phyloP scores from a whole-genome alignment of 2,329 filamentous ascomycete genomes.

The Aspergillus eucalypticola region DNA sequence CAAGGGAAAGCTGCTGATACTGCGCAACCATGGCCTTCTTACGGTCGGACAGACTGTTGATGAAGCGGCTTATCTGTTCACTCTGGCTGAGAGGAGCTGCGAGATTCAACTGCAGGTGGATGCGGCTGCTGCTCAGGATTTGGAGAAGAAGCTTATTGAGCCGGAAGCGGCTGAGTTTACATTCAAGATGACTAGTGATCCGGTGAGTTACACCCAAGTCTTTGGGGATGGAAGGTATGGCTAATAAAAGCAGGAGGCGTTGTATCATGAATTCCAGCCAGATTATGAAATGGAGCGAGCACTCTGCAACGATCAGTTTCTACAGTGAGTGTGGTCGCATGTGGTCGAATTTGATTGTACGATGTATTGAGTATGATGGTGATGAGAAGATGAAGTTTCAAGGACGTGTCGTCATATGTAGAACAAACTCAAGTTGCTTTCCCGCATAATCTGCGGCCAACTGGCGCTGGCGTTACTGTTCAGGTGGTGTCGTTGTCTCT shows the following conservation, averaged over 20 bases:
- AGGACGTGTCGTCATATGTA: not conserved
- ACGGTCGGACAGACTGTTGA: conserved; percentile 72
- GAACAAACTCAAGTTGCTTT: conserved; percentile 2
- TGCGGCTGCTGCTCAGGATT: conserved; percentile 58
- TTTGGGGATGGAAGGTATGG: no score
- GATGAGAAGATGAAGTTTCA: not conserved
- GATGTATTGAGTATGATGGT: not conserved
- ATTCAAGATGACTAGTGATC: conserved; percentile 11
- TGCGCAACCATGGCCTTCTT: conserved; percentile 71
- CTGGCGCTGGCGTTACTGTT: not conserved
- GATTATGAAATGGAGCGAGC: not conserved
- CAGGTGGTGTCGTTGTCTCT: conserved; percentile 21
- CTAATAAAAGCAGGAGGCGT: not conserved
- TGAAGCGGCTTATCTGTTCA: conserved; percentile 71
- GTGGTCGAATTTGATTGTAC: not conserved
- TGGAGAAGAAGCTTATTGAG: conserved; percentile 56
- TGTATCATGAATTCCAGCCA: not conserved
- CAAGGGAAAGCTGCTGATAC: conserved; percentile 61
- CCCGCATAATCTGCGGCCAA: conserved; percentile 10
- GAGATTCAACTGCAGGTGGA: conserved; percentile 68
- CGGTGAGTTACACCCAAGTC: not conserved
- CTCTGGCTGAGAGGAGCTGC: conserved; percentile 67
- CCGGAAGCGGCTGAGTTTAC: conserved; percentile 51
- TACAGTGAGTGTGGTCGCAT: not conserved
- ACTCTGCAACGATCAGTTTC: not conserved